These are phyloP conservation scores for Lactifluus piperatus DNA, from an alignment of 768 basidiomycete species.

Conservation along the genomic window DNA sequence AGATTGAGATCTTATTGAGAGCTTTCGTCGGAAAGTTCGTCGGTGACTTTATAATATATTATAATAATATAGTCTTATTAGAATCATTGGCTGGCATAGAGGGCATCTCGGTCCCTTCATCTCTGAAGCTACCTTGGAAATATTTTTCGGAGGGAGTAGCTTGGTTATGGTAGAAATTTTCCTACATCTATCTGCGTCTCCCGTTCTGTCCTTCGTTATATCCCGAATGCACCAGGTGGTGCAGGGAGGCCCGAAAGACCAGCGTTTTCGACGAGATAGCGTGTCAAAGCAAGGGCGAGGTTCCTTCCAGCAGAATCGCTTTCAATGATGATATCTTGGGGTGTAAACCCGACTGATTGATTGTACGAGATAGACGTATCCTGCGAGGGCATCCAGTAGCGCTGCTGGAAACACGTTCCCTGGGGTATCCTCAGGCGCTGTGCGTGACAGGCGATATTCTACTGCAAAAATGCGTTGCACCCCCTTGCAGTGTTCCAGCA, in stretches of 20 bases:
- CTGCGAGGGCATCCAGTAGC: not conserved
- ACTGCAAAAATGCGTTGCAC: constrained; percentile 8
- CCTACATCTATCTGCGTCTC: constrained; percentile 59
- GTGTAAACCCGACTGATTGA: not conserved
- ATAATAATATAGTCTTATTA: too few relatives aligned
- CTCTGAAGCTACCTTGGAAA: constrained; percentile 29
- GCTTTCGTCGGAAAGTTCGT: too few relatives aligned
- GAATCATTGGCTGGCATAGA: constrained; percentile 10
- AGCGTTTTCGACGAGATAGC: not conserved
- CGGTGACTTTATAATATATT: too few relatives aligned
- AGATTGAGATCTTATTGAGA: too few relatives aligned
- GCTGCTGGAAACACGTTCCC: not conserved
- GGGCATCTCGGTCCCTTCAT: constrained; percentile 27
- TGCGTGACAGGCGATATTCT: constrained; percentile 16
- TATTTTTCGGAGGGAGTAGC: constrained; percentile 19
- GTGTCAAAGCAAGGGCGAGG: not conserved
- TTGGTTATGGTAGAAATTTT: constrained; percentile 26
- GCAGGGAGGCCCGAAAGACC: not conserved
- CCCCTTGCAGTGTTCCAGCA: constrained; percentile 4
- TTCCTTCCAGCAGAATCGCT: not conserved
- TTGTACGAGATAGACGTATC: not conserved
- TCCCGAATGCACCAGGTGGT: not conserved
- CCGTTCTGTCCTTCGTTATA: constrained; percentile 24
- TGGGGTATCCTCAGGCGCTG: not conserved
- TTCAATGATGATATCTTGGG: not conserved